These are phyloP conservation scores for Pichia paraexigua DNA, from an alignment of 805 yeast genomes.

Conservation along the genomic window DNA sequence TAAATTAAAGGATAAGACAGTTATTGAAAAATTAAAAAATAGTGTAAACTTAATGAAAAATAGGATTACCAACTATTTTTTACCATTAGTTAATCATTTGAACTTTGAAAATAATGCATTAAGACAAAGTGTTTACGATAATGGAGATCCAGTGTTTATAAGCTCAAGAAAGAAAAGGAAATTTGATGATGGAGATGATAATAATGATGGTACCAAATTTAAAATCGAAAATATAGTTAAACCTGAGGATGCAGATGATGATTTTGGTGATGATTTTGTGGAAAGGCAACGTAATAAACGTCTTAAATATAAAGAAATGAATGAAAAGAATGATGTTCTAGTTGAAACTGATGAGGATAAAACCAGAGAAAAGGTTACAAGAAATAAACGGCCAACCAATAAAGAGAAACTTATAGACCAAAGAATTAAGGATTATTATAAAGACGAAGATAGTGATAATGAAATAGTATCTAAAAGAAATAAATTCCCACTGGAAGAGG, in stretches of 20 bases:
- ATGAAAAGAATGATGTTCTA: neutral
- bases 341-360: neutral
- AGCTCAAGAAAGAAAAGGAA: neutral
- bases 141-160: neutral
- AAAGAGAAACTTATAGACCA: neutral
- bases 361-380: neutral
- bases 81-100: conserved; percentile 6
- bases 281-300: conserved; percentile 5
- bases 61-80: conserved; percentile 1
- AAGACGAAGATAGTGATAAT: neutral
- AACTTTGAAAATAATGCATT: neutral
- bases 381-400: neutral
- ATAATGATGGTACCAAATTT: neutral
- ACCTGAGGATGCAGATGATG: neutral
- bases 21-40: neutral
- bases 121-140: neutral
- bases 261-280: neutral
- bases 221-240: neutral
- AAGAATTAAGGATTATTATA: neutral
- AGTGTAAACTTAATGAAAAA: conserved; percentile 2
- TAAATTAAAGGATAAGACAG: neutral
- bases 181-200: neutral
- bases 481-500: neutral
- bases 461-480: neutral
- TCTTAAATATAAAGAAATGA: neutral